These are phyloP conservation scores for Colletotrichum zoysiae DNA, from an alignment of 2,329 filamentous ascomycete species.

Conservation along the genomic window DNA sequence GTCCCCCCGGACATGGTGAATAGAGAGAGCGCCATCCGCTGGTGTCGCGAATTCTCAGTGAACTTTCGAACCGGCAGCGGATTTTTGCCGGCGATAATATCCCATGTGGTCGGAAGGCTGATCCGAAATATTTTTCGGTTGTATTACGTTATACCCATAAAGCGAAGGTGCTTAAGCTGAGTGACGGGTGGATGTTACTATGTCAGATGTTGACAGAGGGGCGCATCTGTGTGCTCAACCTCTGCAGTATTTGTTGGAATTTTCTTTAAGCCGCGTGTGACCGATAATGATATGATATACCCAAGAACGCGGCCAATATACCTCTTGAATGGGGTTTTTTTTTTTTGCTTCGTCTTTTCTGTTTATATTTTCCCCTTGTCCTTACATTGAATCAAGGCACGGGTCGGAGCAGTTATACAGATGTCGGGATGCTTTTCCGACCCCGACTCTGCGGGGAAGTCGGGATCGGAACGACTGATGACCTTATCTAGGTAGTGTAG, in stretches of 20 bases:
- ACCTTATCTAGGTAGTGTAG: slow-evolving; percentile 17
- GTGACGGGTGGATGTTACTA: neutral
- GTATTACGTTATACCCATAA: slow-evolving; percentile 39
- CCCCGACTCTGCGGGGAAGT: slow-evolving; percentile 16
- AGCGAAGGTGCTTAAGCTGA: slow-evolving; percentile 20
- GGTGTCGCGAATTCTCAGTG: neutral
- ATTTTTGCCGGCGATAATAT: neutral
- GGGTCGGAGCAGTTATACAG: neutral
- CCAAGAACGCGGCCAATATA: neutral
- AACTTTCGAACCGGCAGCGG: neutral
- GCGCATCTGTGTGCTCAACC: neutral
- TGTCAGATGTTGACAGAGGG: neutral
- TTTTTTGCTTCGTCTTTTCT: neutral
- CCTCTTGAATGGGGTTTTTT: neutral
- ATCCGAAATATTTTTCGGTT: slow-evolving; percentile 24
- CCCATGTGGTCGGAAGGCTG: slow-evolving; percentile 14
- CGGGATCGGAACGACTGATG: slow-evolving; percentile 32
- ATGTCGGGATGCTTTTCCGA: slow-evolving; percentile 23
- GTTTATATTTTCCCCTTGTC: neutral
- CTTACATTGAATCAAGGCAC: neutral
- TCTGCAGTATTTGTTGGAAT: slow-evolving; percentile 5
- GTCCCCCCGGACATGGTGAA: slow-evolving; percentile 23
- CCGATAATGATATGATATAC: neutral
- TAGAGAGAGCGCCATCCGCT: slow-evolving; percentile 9
- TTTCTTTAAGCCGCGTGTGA: neutral